These are phyloP conservation scores for Alternaria metachromatica DNA, from an alignment of 2,329 filamentous ascomycete species.

Conservation along the genomic window DNA sequence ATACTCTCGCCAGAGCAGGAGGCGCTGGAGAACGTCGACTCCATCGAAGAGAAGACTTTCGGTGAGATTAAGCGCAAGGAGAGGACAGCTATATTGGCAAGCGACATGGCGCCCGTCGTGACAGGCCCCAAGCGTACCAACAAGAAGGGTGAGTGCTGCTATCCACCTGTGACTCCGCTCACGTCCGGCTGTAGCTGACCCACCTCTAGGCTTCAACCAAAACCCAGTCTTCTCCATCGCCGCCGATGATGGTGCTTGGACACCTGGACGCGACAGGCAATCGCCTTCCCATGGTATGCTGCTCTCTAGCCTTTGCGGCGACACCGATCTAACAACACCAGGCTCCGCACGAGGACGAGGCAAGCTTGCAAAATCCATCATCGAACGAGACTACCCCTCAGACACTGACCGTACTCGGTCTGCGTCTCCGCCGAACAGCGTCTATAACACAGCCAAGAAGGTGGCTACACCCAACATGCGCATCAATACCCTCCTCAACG, in stretches of 20 bases:
- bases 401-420: constrained; percentile 58
- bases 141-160: constrained; percentile 52
- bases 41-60: constrained; percentile 71
- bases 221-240: constrained; percentile 52
- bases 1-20: constrained; percentile 71
- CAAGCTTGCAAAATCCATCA: constrained; percentile 43
- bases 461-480: constrained; percentile 51
- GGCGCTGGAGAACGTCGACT: constrained; percentile 75
- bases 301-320: neutral
- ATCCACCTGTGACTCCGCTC: neutral
- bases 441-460: constrained; percentile 49
- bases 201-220: constrained; percentile 44
- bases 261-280: constrained; percentile 48
- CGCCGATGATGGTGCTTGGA: constrained; percentile 49
- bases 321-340: constrained; percentile 12
- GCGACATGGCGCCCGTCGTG: constrained; percentile 73
- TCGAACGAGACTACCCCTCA: constrained; percentile 48
- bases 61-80: constrained; percentile 76
- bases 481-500: constrained; percentile 58
- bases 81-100: constrained; percentile 73
- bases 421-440: constrained; percentile 50
- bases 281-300: constrained; percentile 48
- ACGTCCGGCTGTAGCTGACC: constrained; percentile 14
- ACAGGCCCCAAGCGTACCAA: constrained; percentile 58
- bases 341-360: constrained; percentile 46